A percentile compares a stretch with the other conserved stretches of the same genome.
Conservation (phyloP, 768 basidiomycete species). For the Brasilioporus rufonigricans region DNA sequence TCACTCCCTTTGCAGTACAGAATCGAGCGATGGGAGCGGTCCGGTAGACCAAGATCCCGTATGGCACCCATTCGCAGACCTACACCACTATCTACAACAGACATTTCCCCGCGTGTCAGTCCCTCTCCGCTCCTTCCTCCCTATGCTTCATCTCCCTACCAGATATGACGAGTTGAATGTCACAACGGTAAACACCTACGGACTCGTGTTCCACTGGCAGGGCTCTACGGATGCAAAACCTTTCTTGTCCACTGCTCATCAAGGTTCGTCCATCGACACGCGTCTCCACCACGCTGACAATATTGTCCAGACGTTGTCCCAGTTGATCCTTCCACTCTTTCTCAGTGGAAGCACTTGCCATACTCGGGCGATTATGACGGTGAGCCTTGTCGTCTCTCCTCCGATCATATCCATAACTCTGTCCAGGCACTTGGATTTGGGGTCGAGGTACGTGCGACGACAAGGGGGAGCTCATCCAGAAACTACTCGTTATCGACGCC, state of each 20-base stretch:
- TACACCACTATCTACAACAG: not conserved
- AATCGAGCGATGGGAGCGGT: not conserved
- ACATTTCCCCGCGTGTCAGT: not conserved
- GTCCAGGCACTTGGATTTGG: not conserved
- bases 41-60: not conserved
- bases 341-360: not conserved
- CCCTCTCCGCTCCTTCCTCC: not conserved
- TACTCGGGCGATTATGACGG: not conserved
- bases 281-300: no score
- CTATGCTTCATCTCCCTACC: not conserved
- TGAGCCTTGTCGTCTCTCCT: not conserved
- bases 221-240: not conserved
- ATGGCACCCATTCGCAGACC: not conserved
- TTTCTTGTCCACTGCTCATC: not conserved
- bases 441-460: not conserved
- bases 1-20: not conserved
- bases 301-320: not conserved
- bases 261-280: not conserved
- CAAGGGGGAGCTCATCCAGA: not conserved
- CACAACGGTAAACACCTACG: not conserved
- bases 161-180: not conserved
- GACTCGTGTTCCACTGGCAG: not conserved
- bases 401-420: not conserved
- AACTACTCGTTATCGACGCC: not conserved
- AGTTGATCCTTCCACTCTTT: not conserved